Conservation (phyloP, 768 basidiomycete species). For the Baorangia bicolor region DNA sequence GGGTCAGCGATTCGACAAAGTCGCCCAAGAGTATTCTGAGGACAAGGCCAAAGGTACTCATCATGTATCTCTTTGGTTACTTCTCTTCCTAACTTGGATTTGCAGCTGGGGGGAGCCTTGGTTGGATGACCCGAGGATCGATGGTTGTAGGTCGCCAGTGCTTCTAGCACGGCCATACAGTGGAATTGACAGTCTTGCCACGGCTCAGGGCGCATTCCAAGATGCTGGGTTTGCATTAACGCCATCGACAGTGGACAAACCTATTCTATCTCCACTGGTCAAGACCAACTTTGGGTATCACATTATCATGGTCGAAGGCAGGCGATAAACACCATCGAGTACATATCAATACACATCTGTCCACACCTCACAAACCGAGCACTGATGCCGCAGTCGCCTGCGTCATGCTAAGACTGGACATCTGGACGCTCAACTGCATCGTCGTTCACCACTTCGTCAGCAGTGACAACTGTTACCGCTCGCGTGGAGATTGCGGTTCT, state of each 20-base stretch:
- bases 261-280: slow-evolving; percentile 65
- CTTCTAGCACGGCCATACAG: neutral
- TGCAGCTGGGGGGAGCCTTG: slow-evolving; percentile 78
- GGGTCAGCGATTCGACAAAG: slow-evolving; percentile 83
- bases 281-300: slow-evolving; percentile 88
- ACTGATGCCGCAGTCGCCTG: neutral
- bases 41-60: slow-evolving; percentile 80
- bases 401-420: slow-evolving; percentile 22
- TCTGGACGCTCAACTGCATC: slow-evolving; percentile 31
- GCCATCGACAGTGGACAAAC: slow-evolving; percentile 81
- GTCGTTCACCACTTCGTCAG: slow-evolving; percentile 34
- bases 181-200: slow-evolving; percentile 1
- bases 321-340: slow-evolving; percentile 42
- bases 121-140: slow-evolving; percentile 84
- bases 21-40: slow-evolving; percentile 87
- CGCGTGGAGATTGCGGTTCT: slow-evolving; percentile 34
- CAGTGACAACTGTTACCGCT: slow-evolving; percentile 28
- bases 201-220: slow-evolving; percentile 65
- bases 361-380: slow-evolving; percentile 5
- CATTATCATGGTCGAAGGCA: slow-evolving; percentile 89
- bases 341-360: slow-evolving; percentile 22
- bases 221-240: slow-evolving; percentile 82
- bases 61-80: neutral
- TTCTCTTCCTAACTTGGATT: neutral
- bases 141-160: slow-evolving; percentile 59